A percentile compares a stretch with the other conserved stretches of the same genome.
Evolutionary conservation across 495 filamentous ascomycete genomes (phyloP).

Genomic region (Neurospora africana): DNA sequence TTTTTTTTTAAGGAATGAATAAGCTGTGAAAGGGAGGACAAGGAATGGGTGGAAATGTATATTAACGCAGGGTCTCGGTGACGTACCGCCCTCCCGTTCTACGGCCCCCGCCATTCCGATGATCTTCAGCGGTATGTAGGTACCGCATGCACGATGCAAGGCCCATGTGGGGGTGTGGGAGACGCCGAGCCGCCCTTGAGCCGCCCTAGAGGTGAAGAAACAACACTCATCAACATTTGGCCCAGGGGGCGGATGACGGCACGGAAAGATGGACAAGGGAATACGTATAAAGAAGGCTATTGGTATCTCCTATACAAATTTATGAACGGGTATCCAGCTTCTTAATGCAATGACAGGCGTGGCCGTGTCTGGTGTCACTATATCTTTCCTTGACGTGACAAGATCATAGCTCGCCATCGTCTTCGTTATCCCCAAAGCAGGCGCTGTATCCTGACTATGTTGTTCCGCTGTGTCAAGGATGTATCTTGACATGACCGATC

Average conservation of each 20-base stretch:
- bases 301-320: not conserved
- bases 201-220: not conserved
- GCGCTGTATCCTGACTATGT: not conserved
- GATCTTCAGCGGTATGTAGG: not conserved
- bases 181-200: not conserved
- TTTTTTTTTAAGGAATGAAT: not conserved
- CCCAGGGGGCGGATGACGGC: not conserved
- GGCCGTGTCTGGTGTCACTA: not conserved
- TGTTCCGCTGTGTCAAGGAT: not conserved
- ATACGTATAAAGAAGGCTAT: not conserved
- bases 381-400: not conserved
- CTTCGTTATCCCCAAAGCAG: not conserved
- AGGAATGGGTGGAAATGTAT: not conserved
- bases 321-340: not conserved
- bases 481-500: not conserved
- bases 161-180: not conserved
- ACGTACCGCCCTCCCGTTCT: not conserved
- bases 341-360: not conserved
- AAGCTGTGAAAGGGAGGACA: not conserved
- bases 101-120: not conserved
- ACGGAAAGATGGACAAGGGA: not conserved
- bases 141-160: not conserved
- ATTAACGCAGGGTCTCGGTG: not conserved
- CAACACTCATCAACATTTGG: not conserved
- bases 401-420: not conserved